phyloP scores from a whole-genome alignment of 306 rosid genomes.

The Medicago truncatula region MtrunA17r5.0-ANR NC_053048.1:39461501-39462000 shows the following conservation, averaged over 20 bases:
- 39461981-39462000: too few species aligned
- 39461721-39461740: slow-evolving; percentile 31
- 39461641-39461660: background rate
- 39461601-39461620: background rate
- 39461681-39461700: background rate
- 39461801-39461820: background rate
- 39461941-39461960: too few species aligned
- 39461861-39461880: background rate
- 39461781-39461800: slow-evolving; percentile 25
- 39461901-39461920: background rate
- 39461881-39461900: background rate
- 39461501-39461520: background rate
- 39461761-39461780: slow-evolving; percentile 37
- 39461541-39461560: background rate
- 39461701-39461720: slow-evolving; percentile 11
- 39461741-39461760: slow-evolving; percentile 30
- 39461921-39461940: too few species aligned
- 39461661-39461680: background rate
- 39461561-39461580: background rate
- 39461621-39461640: background rate
- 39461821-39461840: background rate
- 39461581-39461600: background rate
- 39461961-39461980: too few species aligned
- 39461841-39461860: background rate
- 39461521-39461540: background rate